phyloP scores from a whole-genome alignment of 306 rosid genomes.

The Glycyrrhiza uralensis region DNA sequence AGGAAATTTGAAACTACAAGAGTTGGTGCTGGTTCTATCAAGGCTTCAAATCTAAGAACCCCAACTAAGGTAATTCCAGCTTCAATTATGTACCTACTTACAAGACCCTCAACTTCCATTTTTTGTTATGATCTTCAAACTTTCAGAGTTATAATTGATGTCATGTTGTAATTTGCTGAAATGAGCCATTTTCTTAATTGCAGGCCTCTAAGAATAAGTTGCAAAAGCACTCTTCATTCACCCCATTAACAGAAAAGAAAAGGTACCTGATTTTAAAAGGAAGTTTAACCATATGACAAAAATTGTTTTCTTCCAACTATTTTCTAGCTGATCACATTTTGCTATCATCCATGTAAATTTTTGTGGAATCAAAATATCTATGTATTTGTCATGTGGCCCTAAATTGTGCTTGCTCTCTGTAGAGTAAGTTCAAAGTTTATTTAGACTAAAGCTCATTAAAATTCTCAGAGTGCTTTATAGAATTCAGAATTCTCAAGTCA shows the following conservation, averaged over 20 bases:
- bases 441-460: too few relatives aligned
- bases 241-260: constrained; percentile 57
- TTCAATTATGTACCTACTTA: neutral
- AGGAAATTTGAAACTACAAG: constrained; percentile 65
- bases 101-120: neutral
- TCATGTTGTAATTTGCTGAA: neutral
- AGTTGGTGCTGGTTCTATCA: constrained; percentile 45
- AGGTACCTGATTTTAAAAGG: constrained; percentile 34
- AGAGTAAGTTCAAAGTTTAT: too few relatives aligned
- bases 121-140: neutral
- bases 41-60: constrained; percentile 46
- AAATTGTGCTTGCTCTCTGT: too few relatives aligned
- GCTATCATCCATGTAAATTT: neutral
- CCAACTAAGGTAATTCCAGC: constrained; percentile 52
- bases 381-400: too few relatives aligned
- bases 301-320: neutral
- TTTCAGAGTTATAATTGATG: neutral
- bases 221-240: constrained; percentile 39
- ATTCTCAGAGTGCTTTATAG: too few relatives aligned
- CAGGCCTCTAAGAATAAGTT: constrained; percentile 48
- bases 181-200: constrained; percentile 15
- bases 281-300: neutral
- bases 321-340: neutral
- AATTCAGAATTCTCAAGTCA: too few relatives aligned
- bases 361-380: neutral